A percentile compares a stretch with the other conserved stretches of the same genome.
phyloP scores from a whole-genome alignment of 2,329 filamentous ascomycete genomes.

The Graphium sp. region DNA sequence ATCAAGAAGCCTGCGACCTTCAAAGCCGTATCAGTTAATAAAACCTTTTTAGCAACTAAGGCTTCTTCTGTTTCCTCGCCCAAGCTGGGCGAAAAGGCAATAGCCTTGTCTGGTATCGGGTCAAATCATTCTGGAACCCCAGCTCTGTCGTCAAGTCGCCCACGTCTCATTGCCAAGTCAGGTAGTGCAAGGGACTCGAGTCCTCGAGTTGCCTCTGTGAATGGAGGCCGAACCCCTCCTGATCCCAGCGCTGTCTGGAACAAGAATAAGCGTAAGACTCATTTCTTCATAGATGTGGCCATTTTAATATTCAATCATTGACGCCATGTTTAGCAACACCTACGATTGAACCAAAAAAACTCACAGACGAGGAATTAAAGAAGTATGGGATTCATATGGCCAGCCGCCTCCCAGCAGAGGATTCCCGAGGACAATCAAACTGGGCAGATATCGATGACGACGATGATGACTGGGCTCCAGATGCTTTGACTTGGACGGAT shows the following conservation, averaged over 20 bases:
- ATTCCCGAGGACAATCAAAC: slow-evolving; percentile 58
- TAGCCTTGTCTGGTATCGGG: slow-evolving; percentile 26
- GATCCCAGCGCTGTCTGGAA: slow-evolving; percentile 73
- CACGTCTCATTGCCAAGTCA: slow-evolving; percentile 61
- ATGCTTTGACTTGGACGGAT: slow-evolving; percentile 77
- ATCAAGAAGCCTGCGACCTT: slow-evolving; percentile 64
- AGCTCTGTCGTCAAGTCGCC: slow-evolving; percentile 37
- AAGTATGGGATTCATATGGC: slow-evolving; percentile 79
- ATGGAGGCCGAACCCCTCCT: slow-evolving; percentile 45
- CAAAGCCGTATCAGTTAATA: slow-evolving; percentile 75
- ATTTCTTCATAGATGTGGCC: slow-evolving; percentile 6
- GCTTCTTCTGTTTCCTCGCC: slow-evolving; percentile 24
- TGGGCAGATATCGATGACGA: slow-evolving; percentile 87
- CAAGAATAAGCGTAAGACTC: slow-evolving; percentile 60
- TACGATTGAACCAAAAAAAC: slow-evolving; percentile 58
- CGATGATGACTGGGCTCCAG: slow-evolving; percentile 73
- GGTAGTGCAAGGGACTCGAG: slow-evolving; percentile 40
- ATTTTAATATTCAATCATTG: slow-evolving; percentile 8
- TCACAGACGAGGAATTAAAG: slow-evolving; percentile 75
- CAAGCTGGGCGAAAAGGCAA: slow-evolving; percentile 33
- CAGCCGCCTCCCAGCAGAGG: slow-evolving; percentile 60
- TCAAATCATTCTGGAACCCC: slow-evolving; percentile 21
- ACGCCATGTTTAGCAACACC: slow-evolving; percentile 30
- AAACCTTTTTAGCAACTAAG: slow-evolving; percentile 67
- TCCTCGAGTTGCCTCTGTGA: slow-evolving; percentile 24